Evolutionary conservation across 225 moss, liverwort and hornwort genomes (phyloP).

Genomic region (Physcomitrellopsis africana): DNA sequence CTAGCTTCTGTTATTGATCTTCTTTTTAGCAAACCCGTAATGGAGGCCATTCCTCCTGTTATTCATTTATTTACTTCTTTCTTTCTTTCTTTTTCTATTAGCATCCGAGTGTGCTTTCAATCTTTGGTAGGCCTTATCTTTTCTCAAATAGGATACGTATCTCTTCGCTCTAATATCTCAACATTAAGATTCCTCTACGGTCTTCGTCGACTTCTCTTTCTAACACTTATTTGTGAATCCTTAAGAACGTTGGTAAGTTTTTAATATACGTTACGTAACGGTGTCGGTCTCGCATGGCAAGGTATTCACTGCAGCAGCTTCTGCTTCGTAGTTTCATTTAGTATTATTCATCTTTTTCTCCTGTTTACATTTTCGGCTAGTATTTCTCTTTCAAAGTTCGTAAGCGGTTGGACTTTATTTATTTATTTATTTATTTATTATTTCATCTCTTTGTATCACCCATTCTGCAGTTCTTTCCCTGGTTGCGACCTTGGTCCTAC

Average conservation of each 20-base stretch:
- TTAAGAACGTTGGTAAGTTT: background rate
- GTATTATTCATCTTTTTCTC: background rate
- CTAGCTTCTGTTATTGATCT: background rate
- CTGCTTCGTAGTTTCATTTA: background rate
- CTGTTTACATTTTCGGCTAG: background rate
- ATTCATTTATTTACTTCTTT: constrained; percentile 1
- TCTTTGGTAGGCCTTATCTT: background rate
- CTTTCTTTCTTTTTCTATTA: background rate
- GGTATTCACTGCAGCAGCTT: background rate
- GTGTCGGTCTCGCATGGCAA: background rate
- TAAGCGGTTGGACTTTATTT: background rate
- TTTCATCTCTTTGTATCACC: background rate
- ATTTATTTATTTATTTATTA: no score
- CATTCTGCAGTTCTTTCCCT: background rate
- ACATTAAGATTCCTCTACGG: background rate
- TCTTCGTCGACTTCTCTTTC: constrained; percentile 13
- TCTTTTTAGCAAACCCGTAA: background rate
- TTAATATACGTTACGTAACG: background rate
- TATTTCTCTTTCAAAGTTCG: background rate
- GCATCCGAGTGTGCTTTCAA: background rate
- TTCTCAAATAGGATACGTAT: background rate
- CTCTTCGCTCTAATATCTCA: background rate
- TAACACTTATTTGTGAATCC: background rate
- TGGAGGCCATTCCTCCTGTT: background rate
- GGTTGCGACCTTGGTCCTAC: background rate